These are phyloP conservation scores for Candida caryicola DNA, from an alignment of 805 yeast species.

Conservation along the genomic window DNA sequence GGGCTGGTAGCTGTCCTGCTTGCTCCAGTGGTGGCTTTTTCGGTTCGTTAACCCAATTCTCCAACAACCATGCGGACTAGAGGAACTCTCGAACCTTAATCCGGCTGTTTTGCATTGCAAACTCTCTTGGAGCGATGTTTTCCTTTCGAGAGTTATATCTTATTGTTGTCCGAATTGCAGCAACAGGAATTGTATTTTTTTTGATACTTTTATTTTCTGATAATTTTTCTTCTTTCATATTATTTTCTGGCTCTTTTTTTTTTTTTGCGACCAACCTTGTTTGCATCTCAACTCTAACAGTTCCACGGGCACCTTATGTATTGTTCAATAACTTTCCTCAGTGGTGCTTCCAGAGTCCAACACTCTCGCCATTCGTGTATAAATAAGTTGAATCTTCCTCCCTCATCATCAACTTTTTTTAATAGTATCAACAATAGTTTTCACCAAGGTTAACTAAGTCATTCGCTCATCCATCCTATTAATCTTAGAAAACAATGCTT, in stretches of 20 bases:
- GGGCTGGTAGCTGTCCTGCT: background rate
- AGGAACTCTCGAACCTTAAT: background rate
- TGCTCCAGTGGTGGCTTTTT: too few species aligned
- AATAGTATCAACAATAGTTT: constrained; percentile 1
- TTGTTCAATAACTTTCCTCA: background rate
- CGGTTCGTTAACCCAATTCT: too few species aligned
- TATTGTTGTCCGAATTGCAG: background rate
- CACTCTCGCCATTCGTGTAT: background rate
- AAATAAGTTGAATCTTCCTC: background rate
- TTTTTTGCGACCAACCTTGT: background rate
- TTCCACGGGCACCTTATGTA: background rate
- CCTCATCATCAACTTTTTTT: background rate
- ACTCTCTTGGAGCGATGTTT: background rate
- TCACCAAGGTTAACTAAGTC: constrained; percentile 2
- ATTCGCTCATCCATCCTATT: constrained; percentile 3
- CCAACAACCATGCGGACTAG: background rate
- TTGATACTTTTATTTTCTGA: background rate
- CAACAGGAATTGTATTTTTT: background rate
- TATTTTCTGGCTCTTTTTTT: too few species aligned
- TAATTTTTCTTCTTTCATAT: background rate
- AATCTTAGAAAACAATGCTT: constrained; percentile 7
- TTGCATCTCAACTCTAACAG: too few species aligned
- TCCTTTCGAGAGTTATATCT: background rate
- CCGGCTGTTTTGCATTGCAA: background rate
- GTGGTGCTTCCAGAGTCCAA: background rate